Percentiles rank a stretch among this genome's conserved stretches.
Evolutionary conservation across 805 yeast genomes (phyloP).

Genomic region (Nakazawaea molendinolei): DNA sequence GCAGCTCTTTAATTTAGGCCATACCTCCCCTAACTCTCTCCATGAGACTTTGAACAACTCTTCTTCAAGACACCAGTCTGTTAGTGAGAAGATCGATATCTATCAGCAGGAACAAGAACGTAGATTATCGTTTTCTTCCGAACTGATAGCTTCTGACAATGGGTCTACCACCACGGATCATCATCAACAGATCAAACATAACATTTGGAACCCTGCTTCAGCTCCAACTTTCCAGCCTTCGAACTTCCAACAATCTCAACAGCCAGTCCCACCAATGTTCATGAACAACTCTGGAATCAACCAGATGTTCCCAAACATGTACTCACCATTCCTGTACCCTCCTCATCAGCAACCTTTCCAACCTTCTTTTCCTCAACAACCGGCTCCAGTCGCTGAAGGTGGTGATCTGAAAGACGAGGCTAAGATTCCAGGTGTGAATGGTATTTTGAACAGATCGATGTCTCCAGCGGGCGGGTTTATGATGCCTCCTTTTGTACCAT

Average conservation of each 20-base stretch:
- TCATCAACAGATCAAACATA: slow-evolving; percentile 17
- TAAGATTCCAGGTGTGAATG: slow-evolving; percentile 6
- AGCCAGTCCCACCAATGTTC: slow-evolving; percentile 14
- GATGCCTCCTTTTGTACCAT: slow-evolving; percentile 46
- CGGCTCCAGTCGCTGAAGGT: too few species aligned
- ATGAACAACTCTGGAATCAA: slow-evolving; percentile 11
- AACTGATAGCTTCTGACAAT: slow-evolving; percentile 7
- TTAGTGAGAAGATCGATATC: slow-evolving; percentile 57
- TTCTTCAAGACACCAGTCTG: slow-evolving; percentile 41
- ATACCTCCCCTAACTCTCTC: slow-evolving; percentile 32
- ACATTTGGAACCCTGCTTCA: slow-evolving; percentile 63
- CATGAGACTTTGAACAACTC: slow-evolving; percentile 37
- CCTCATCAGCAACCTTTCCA: too few species aligned
- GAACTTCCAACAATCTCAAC: slow-evolving; percentile 18
- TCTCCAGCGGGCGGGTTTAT: slow-evolving; percentile 31
- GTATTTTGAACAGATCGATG: slow-evolving; percentile 17
- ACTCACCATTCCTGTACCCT: slow-evolving; percentile 8
- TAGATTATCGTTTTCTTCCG: slow-evolving; percentile 8
- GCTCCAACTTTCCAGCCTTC: slow-evolving; percentile 54
- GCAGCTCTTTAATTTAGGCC: too few species aligned
- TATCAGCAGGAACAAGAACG: slow-evolving; percentile 24
- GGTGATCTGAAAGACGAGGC: too few species aligned
- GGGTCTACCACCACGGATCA: slow-evolving; percentile 2
- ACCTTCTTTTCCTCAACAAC: neutral
- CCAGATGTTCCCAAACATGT: slow-evolving; percentile 13